Conservation (phyloP, 2,329 filamentous ascomycete species). For the Fusarium napiforme region DNA sequence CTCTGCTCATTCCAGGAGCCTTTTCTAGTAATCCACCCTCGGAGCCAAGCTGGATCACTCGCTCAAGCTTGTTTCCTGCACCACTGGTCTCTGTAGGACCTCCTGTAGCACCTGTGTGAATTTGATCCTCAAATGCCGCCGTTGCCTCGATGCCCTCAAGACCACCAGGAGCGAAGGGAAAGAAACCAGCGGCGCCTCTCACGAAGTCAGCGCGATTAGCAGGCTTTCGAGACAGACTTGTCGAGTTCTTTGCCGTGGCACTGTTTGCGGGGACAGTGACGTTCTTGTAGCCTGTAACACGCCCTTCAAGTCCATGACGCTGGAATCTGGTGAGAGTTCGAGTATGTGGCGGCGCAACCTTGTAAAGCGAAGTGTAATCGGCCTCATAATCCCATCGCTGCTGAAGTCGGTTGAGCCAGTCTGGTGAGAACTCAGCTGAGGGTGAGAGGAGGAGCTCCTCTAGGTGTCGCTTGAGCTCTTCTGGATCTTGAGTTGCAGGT, state of each 20-base stretch:
- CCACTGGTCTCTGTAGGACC: constrained; percentile 54
- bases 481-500: constrained; percentile 56
- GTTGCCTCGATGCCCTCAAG: constrained; percentile 87
- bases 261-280: constrained; percentile 91
- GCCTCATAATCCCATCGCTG: constrained; percentile 86
- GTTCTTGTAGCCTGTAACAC: constrained; percentile 92
- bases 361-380: constrained; percentile 86
- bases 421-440: constrained; percentile 79
- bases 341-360: constrained; percentile 89
- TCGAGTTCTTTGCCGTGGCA: constrained; percentile 94
- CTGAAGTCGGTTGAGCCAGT: constrained; percentile 91
- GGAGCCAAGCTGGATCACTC: constrained; percentile 83
- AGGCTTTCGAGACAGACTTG: constrained; percentile 86
- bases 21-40: constrained; percentile 83
- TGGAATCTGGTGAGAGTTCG: constrained; percentile 94
- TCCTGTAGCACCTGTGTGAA: constrained; percentile 62
- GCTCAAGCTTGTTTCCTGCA: constrained; percentile 73
- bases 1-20: constrained; percentile 83
- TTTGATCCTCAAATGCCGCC: constrained; percentile 83
- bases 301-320: constrained; percentile 89
- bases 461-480: constrained; percentile 75
- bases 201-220: constrained; percentile 91
- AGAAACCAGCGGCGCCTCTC: constrained; percentile 90
- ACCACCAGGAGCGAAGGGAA: constrained; percentile 92
- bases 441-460: constrained; percentile 84